Base-by-base conservation (phyloP, 1,139 yeast genomes). In the Schizosaccharomyces versatilis region DNA sequence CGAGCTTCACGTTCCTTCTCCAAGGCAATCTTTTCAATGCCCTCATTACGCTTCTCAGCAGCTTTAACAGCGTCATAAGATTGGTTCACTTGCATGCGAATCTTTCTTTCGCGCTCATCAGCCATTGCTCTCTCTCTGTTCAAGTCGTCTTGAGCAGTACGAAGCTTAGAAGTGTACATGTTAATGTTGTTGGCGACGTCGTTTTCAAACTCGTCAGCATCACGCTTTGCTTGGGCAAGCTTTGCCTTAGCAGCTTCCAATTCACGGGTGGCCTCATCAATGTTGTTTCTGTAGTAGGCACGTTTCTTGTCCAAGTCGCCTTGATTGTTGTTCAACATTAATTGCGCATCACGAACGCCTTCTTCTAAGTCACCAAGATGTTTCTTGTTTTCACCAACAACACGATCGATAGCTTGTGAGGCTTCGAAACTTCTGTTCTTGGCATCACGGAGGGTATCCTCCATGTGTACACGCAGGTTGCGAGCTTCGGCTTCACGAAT, bases 401-500 rank as follows among this genome's bases (percentile, higher is more conserved):
- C 36, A 8, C 36, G 38, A 6, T 44, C 49, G n/a, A 44, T 14
- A 2, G 19, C 38, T 12, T 44, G 38, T 3, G 49, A 9, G 6
- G 49, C 49, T 7, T 44, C 32, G 19, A 32, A n/a, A 36, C 49
- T 44, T 44, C 49, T 44, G 38, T 19, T 44, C 32, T 14, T 44
- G 38, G 49, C 49, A 44, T 44, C 49, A 12, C 32, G 19, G 38
- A 44, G 32, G 6, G 49, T 44, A 2, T 44, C 49, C n/a, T 44
- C 49, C 49, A 44, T 44, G 49, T 44, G 49, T 6, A 44, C 49
- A n/a, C 32, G 38, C 36, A 44, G n/a, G 38, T 44, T 44, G 19
- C 49, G 19, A 32, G 49, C 49, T 32, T 44, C 49, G 32, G 49
- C 49, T 7, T 44, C 49, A n/a, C 49, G 49, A 32, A 44, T 44